phyloP scores from a whole-genome alignment of 805 yeast genomes.

The Brettanomyces nanus region DNA sequence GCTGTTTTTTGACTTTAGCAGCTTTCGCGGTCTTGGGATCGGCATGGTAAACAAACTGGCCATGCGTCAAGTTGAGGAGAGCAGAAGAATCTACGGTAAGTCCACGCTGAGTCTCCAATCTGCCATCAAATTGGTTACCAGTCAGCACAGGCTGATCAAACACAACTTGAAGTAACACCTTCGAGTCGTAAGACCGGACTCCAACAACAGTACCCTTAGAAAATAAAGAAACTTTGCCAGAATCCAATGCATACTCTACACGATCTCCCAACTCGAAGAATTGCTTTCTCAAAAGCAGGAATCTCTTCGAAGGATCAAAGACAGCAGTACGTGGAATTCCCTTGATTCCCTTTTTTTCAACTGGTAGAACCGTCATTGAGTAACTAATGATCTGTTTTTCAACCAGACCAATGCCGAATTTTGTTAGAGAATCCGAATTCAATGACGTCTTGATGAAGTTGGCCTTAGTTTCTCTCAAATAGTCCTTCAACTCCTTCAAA shows the following conservation, averaged over 20 bases:
- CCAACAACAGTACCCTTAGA: slow-evolving; percentile 87
- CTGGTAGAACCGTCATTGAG: slow-evolving; percentile 35
- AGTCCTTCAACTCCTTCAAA: slow-evolving; percentile 26
- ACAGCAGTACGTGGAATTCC: slow-evolving; percentile 84
- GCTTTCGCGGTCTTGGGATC: slow-evolving; percentile 34
- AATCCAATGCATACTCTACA: slow-evolving; percentile 72
- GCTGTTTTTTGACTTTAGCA: slow-evolving; percentile 12
- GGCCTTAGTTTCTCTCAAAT: slow-evolving; percentile 41
- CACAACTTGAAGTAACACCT: slow-evolving; percentile 62
- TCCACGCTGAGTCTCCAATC: slow-evolving; percentile 73
- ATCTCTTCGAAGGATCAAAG: slow-evolving; percentile 65
- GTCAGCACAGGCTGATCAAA: slow-evolving; percentile 80
- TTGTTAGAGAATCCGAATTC: slow-evolving; percentile 72
- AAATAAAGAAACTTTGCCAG: slow-evolving; percentile 84
- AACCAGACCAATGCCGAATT: slow-evolving; percentile 53
- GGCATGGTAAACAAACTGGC: slow-evolving; percentile 71
- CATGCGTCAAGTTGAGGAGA: slow-evolving; percentile 66
- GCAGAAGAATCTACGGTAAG: slow-evolving; percentile 73
- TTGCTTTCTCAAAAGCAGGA: slow-evolving; percentile 65
- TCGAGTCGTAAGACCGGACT: slow-evolving; percentile 46
- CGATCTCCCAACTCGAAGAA: slow-evolving; percentile 83
- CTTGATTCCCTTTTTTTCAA: slow-evolving; percentile 49
- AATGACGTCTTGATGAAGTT: slow-evolving; percentile 56
- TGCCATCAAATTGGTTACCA: slow-evolving; percentile 76
- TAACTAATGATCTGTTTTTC: slow-evolving; percentile 51